phyloP scores from a whole-genome alignment of 768 basidiomycete species.

The Agrocybe praecox region DNA sequence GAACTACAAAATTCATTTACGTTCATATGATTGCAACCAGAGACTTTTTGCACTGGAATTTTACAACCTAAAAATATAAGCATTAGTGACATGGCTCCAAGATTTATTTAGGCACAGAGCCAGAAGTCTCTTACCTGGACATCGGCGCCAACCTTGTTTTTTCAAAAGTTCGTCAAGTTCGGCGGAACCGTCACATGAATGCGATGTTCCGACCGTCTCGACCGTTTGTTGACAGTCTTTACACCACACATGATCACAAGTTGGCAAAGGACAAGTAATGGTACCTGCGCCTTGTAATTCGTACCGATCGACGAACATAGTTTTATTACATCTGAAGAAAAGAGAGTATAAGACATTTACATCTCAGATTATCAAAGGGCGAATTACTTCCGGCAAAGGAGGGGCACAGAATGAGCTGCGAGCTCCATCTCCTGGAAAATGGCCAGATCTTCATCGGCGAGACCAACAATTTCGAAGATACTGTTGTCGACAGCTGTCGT shows the following conservation, averaged over 20 bases:
- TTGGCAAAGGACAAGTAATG: constrained; percentile 50
- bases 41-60: too few relatives aligned
- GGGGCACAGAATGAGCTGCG: not conserved
- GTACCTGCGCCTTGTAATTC: constrained; percentile 42
- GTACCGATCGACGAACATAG: constrained; percentile 47
- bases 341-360: not conserved
- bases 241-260: constrained; percentile 59
- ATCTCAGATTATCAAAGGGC: not conserved
- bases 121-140: constrained; percentile 43
- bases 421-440: not conserved
- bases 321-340: not conserved
- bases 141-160: constrained; percentile 57
- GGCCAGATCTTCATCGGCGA: not conserved
- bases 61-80: too few relatives aligned
- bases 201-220: constrained; percentile 31
- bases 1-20: too few relatives aligned
- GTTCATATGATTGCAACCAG: too few relatives aligned
- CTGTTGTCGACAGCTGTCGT: not conserved
- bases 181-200: constrained; percentile 57
- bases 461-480: not conserved
- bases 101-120: too few relatives aligned
- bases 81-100: too few relatives aligned
- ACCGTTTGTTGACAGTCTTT: constrained; percentile 54
- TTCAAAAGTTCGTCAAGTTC: constrained; percentile 55
- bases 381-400: not conserved